Base-by-base conservation (phyloP, 495 filamentous ascomycete genomes). In the Beverwykella pulmonaria region DNA sequence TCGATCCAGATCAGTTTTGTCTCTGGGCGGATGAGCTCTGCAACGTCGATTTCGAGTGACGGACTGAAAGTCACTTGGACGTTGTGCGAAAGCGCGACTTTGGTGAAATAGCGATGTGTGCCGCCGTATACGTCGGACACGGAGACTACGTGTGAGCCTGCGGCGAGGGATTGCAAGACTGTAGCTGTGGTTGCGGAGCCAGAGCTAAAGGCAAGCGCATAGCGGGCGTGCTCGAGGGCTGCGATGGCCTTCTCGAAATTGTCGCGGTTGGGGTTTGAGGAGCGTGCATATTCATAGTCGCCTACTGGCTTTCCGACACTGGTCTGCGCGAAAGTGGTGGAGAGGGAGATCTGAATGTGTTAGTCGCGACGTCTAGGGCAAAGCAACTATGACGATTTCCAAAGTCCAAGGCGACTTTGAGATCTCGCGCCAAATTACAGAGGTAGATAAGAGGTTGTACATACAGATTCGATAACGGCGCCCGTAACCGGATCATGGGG, bases 1-100 rank as follows among this genome's bases (percentile, higher is more conserved):
- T 99, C 94, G 74, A 99, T 97, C 94, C 94, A 99, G 65, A 98
- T 87, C 52, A 99, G 81, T 78, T 95, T 97, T 47, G 95, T 99
- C 74, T 92, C 86, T 34, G 91, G 87, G 44, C 87, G 87, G 72
- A 99, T 95, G 75, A 97, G 82, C 53, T 88, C 82, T 59, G 85
- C 84, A 66, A 97, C 86, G 72, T 97, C 88, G 48, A 91, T 77
- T 79, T 98, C 95, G 72, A 99, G 92, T 74, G 84, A 84, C 3
- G 92, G 92, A 1, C 92, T 91, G 78, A 99, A 99, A 29, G 93
- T 93, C 34, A 98, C 95, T 55, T 90, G 83, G 14, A 99, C 93
- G 64, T 93, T 92, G 74, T 99, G 95, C 26, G 95, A 92, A 66
- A 88, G 84, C 53, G 94, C 94, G 48, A 99, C 95, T 79, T 97